Conservation (phyloP, 345 rosid genomes). For the Citrus sinensis region DVS_A1.0 CM039165.1:35060501-35061000, state of each 20-base stretch:
- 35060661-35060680: slow-evolving; percentile 95
- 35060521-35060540: slow-evolving; percentile 86
- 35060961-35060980: slow-evolving; percentile 87
- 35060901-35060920: background rate
- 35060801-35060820: background rate
- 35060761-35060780: background rate
- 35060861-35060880: background rate
- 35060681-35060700: slow-evolving; percentile 73
- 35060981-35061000: slow-evolving; percentile 65
- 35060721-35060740: slow-evolving; percentile 74
- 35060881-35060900: too few relatives aligned
- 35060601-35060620: slow-evolving; percentile 90
- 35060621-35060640: slow-evolving; percentile 91
- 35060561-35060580: slow-evolving; percentile 87
- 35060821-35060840: background rate
- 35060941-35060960: slow-evolving; percentile 93
- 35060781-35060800: background rate
- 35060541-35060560: slow-evolving; percentile 94
- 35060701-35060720: slow-evolving; percentile 82
- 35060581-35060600: slow-evolving; percentile 81
- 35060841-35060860: background rate
- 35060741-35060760: background rate
- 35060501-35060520: slow-evolving; percentile 95
- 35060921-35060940: slow-evolving; percentile 1
- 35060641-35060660: slow-evolving; percentile 88